Evolutionary conservation across 2,329 filamentous ascomycete genomes (phyloP), one percentile per base, ranked within the genome.

Genomic region (Hymenoscyphus albidus): DNA sequence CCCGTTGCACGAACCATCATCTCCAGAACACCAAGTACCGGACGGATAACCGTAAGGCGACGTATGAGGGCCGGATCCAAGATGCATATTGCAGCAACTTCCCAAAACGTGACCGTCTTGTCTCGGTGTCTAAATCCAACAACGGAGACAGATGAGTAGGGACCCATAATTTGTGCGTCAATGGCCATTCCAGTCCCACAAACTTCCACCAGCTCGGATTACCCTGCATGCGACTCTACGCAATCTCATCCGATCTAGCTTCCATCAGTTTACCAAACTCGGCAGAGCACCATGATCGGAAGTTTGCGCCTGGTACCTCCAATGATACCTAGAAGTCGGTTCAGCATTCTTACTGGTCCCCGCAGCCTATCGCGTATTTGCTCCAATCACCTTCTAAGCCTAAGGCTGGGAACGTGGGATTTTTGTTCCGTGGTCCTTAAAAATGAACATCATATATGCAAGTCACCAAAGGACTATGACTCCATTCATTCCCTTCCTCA

Each of bases 401-500:
- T 22, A 10, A 51, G 48, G 48, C n/a, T 51, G 18, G n/a, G n/a
- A 22, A 51, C 48, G 16, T 61, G 14, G 42, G 27, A 32, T 51
- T 44, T 40, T 44, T 56, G 38, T 39, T 58, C 12, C n/a, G 14
- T 40, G 42, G 44, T 56, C 7, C 66, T 62, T 64, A 27, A 62
- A 42, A 9, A 35, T 12, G 31, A 27, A 57, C 22, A 57, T 57
- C 39, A 16, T 48, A 56, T 63, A 67, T 69, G 62, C 62, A 64
- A 59, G 66, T 66, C 62, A 42, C 44, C 44, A 62, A 44, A 55
- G 18, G 40, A 44, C 65, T 61, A 62, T 70, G 63, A 67, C 65
- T 70, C 67, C 64, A 65, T 69, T 67, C 42, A 35, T 60, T 44
- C 62, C 57, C 58, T 62, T 66, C 61, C 65, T 70, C 67, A 70